Base-by-base conservation (phyloP, 2,329 filamentous ascomycete genomes). In the Venturia effusa region DNA sequence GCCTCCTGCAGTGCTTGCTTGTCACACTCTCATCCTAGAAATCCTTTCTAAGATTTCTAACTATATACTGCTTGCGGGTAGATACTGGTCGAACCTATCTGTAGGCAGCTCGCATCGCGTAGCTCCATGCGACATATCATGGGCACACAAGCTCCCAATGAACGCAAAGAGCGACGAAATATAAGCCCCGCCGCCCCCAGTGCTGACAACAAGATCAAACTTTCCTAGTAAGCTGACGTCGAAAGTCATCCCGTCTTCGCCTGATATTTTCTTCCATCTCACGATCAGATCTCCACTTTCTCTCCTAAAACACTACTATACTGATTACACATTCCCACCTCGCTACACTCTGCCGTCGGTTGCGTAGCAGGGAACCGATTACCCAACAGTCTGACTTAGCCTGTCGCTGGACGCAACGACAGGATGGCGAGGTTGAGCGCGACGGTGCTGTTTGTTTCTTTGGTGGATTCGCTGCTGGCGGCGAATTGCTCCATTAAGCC, bases 401-500 rank as follows among this genome's bases (percentile, higher is more conserved):
- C 40, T 62, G n/a, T 6, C 6, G 41, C 32, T 51, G 40, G 40
- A 17, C 40, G 40, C 43, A 22, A 24, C 59, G 22, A 62, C 61
- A 75, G 74, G 74, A 64, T 68, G 41, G 69, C 70, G 43, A 66
- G 72, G 39, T 34, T 68, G 51, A 64, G 71, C 39, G 69, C 69
- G 30, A 64, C 73, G 55, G 68, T 68, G 32, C 70, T 71, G 67
- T 67, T 71, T 67, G 71, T 73, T 66, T 70, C 73, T 70, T 72
- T 75, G 48, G 67, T 69, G 72, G 70, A 73, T 69, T 71, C 45
- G 11, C 34, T 54, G 34, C 41, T 54, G 15, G 74, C 74, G 19
- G 73, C 74, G 66, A 75, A 76, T 67, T 77, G 75, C 65, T 73
- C 73, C 7, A 72, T 69, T 62, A 67, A 70, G 39, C 75, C 76